Conservation (phyloP, 2,329 filamentous ascomycete species). For the Apiospora pterosperma region DNA sequence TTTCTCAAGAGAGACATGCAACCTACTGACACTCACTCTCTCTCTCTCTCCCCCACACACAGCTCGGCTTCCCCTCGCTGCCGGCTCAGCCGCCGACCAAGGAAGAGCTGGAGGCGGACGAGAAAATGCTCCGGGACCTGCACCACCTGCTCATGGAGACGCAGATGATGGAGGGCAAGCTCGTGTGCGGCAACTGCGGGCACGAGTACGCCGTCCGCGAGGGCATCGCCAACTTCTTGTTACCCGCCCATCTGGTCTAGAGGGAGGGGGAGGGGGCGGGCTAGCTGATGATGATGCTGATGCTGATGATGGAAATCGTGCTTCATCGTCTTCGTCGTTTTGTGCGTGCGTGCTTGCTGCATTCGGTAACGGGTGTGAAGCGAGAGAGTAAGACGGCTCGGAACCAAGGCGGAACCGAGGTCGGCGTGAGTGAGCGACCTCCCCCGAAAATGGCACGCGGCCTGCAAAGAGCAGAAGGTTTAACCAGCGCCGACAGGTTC, state of each 20-base stretch:
- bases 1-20: background rate
- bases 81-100: conserved; percentile 61
- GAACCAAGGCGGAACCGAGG: background rate
- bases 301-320: background rate
- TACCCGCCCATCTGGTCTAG: conserved; percentile 85
- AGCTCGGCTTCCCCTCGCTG: conserved; percentile 78
- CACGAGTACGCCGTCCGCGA: conserved; percentile 95
- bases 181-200: conserved; percentile 87
- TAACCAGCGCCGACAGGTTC: background rate
- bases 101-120: conserved; percentile 60
- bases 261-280: background rate
- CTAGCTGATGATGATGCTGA: no score
- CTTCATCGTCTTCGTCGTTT: background rate
- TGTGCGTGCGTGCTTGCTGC: background rate
- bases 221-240: conserved; percentile 92
- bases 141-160: conserved; percentile 86
- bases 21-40: background rate
- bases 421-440: background rate
- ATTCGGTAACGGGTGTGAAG: background rate
- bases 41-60: background rate
- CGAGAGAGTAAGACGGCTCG: background rate
- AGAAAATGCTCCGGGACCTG: conserved; percentile 71
- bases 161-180: conserved; percentile 80
- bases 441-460: background rate
- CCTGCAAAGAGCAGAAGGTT: background rate